A percentile compares a stretch with the other conserved stretches of the same genome.
Evolutionary conservation across 1,139 yeast species (phyloP).

Genomic region (Saccharomycopsis hybrid): DNA sequence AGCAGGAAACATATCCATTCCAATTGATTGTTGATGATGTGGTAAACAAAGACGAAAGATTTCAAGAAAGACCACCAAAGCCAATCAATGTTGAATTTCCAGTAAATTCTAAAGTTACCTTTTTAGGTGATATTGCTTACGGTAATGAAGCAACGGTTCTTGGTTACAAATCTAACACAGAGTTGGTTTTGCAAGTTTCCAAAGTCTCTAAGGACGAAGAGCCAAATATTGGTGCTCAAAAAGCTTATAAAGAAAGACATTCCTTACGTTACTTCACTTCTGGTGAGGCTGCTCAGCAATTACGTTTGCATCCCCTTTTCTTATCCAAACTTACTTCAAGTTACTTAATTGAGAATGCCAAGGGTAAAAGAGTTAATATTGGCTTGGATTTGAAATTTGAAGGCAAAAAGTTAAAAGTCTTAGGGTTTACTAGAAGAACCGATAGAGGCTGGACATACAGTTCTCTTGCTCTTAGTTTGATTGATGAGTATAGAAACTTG

Average conservation of each 20-base stretch:
- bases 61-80: slow-evolving; percentile 61
- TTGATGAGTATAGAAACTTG: slow-evolving; percentile 51
- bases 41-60: slow-evolving; percentile 67
- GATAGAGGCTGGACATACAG: slow-evolving; percentile 82
- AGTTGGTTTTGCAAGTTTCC: slow-evolving; percentile 49
- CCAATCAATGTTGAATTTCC: slow-evolving; percentile 86
- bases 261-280: slow-evolving; percentile 62
- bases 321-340: slow-evolving; percentile 75
- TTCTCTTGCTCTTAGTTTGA: slow-evolving; percentile 60
- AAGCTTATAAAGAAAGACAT: slow-evolving; percentile 51
- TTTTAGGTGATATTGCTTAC: slow-evolving; percentile 81
- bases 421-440: slow-evolving; percentile 73
- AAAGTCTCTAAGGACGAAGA: slow-evolving; percentile 48
- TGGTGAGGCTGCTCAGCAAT: slow-evolving; percentile 52
- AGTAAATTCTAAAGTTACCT: slow-evolving; percentile 61
- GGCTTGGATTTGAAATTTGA: slow-evolving; percentile 87
- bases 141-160: slow-evolving; percentile 77
- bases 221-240: slow-evolving; percentile 55
- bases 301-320: slow-evolving; percentile 56
- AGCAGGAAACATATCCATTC: slow-evolving; percentile 57
- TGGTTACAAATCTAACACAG: slow-evolving; percentile 46
- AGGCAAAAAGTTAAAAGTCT: slow-evolving; percentile 68
- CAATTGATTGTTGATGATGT: slow-evolving; percentile 78
- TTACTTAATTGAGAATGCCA: slow-evolving; percentile 50
- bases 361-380: slow-evolving; percentile 55